A percentile compares a stretch with the other conserved stretches of the same genome.
Evolutionary conservation across 2,329 filamentous ascomycete genomes (phyloP).

Genomic region (Tolypocladium sp.): DNA sequence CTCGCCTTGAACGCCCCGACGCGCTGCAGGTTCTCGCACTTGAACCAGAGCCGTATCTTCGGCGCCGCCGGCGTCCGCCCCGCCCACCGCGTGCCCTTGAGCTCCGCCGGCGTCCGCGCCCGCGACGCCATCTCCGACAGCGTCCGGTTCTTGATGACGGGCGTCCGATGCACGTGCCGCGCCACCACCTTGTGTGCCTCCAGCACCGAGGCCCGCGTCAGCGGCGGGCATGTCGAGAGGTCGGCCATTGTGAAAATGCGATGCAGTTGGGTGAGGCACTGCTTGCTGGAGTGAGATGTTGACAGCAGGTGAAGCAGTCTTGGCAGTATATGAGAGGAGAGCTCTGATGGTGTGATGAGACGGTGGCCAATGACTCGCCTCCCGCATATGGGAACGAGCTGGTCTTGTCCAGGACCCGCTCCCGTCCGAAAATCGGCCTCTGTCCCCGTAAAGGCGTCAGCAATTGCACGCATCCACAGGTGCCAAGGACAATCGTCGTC

Average conservation of each 20-base stretch:
- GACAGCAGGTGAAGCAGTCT: not conserved
- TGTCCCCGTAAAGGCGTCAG: not conserved
- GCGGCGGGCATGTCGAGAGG: conserved; percentile 42
- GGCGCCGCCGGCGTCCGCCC: conserved; percentile 52
- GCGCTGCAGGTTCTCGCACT: conserved; percentile 88
- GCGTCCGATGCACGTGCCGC: conserved; percentile 71
- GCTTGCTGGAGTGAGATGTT: not conserved
- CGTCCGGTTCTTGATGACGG: conserved; percentile 70
- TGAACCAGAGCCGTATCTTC: conserved; percentile 73
- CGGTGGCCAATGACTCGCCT: not conserved
- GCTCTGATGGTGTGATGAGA: not conserved
- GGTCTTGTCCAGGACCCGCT: not conserved
- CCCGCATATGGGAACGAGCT: not conserved
- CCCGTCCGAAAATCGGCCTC: not conserved
- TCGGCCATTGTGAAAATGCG: not conserved
- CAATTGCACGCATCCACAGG: not conserved
- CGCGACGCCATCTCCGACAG: conserved; percentile 67
- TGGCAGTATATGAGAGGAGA: not conserved
- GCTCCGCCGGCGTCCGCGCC: conserved; percentile 45
- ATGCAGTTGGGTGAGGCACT: not conserved
- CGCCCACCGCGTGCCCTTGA: conserved; percentile 47
- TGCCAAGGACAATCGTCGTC: not conserved
- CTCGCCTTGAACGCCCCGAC: conserved; percentile 89
- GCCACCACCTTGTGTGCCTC: conserved; percentile 65
- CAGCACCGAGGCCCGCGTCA: conserved; percentile 64